Conservation (phyloP, 805 yeast species). For the Hanseniaspora valbyensis region DNA sequence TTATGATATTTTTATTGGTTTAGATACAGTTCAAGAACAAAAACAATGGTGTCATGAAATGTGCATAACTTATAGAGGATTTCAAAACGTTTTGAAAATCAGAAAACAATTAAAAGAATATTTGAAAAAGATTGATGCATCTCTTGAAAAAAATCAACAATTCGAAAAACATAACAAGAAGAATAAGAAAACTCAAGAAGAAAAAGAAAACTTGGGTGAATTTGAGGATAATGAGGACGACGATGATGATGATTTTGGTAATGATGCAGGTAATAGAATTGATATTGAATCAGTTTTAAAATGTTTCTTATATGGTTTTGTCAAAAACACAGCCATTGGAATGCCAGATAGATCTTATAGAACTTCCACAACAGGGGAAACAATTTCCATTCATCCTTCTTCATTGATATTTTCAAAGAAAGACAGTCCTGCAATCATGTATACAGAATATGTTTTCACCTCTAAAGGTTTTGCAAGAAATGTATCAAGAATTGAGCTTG, state of each 20-base stretch:
- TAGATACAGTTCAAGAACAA: constrained; percentile 42
- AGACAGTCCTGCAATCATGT: constrained; percentile 78
- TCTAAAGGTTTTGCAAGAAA: constrained; percentile 84
- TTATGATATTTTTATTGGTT: constrained; percentile 42
- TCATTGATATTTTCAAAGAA: constrained; percentile 69
- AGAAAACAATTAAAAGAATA: constrained; percentile 65
- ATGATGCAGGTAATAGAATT: constrained; percentile 28
- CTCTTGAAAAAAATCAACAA: constrained; percentile 24
- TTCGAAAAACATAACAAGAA: constrained; percentile 13
- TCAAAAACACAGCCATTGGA: constrained; percentile 85
- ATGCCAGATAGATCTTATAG: constrained; percentile 89
- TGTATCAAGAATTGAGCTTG: constrained; percentile 68
- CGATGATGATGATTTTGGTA: constrained; percentile 26
- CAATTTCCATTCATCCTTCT: constrained; percentile 82
- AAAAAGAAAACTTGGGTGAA: constrained; percentile 21
- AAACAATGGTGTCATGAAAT: constrained; percentile 76
- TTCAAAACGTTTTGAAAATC: constrained; percentile 64
- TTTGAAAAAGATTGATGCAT: constrained; percentile 32
- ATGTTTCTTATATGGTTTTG: constrained; percentile 71
- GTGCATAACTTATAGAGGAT: constrained; percentile 66
- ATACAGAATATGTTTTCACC: constrained; percentile 87
- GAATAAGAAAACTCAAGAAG: not conserved
- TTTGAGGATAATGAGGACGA: constrained; percentile 18
- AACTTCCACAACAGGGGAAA: constrained; percentile 73
- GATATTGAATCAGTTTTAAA: constrained; percentile 54